Evolutionary conservation across 768 basidiomycete genomes (phyloP).

Genomic region (Macrocybe gigantea): DNA sequence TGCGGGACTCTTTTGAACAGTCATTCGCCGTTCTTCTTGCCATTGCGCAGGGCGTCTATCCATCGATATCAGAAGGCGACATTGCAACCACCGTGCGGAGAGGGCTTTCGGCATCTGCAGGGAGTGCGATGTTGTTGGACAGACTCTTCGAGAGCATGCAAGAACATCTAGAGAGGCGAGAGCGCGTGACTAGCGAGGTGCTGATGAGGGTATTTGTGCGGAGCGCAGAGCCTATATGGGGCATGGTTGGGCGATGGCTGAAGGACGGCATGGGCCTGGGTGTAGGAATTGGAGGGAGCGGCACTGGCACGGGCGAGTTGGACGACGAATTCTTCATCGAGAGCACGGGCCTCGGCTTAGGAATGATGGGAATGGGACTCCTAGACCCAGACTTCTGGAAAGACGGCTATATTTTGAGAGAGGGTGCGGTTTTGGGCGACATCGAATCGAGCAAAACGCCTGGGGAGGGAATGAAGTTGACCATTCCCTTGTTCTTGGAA

Average conservation of each 20-base stretch:
- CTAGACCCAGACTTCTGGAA: slow-evolving; percentile 77
- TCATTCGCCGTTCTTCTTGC: slow-evolving; percentile 52
- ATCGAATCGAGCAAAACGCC: slow-evolving; percentile 1
- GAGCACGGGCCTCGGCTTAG: slow-evolving; percentile 52
- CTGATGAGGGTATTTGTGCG: slow-evolving; percentile 58
- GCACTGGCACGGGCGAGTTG: slow-evolving; percentile 29
- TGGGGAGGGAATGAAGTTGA: slow-evolving; percentile 17
- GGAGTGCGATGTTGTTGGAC: slow-evolving; percentile 59
- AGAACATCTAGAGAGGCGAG: slow-evolving; percentile 53
- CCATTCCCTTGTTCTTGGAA: slow-evolving; percentile 56
- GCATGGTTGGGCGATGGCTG: slow-evolving; percentile 67
- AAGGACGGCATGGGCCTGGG: slow-evolving; percentile 62
- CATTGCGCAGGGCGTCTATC: slow-evolving; percentile 32
- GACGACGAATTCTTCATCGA: slow-evolving; percentile 83
- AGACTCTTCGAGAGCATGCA: slow-evolving; percentile 52
- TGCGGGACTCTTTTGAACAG: slow-evolving; percentile 51
- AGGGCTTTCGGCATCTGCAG: slow-evolving; percentile 38
- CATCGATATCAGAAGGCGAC: slow-evolving; percentile 14
- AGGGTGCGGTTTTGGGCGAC: slow-evolving; percentile 20
- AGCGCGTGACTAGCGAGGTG: slow-evolving; percentile 44
- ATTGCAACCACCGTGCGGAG: slow-evolving; percentile 14
- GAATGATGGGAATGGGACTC: slow-evolving; percentile 42
- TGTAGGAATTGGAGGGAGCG: slow-evolving; percentile 24
- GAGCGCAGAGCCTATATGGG: slow-evolving; percentile 69
- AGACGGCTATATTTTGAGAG: slow-evolving; percentile 60